Evolutionary conservation across 208 protist species (phyloP), one percentile per base, ranked within the genome.

Genomic region (Trypanosoma theileri): DNA sequence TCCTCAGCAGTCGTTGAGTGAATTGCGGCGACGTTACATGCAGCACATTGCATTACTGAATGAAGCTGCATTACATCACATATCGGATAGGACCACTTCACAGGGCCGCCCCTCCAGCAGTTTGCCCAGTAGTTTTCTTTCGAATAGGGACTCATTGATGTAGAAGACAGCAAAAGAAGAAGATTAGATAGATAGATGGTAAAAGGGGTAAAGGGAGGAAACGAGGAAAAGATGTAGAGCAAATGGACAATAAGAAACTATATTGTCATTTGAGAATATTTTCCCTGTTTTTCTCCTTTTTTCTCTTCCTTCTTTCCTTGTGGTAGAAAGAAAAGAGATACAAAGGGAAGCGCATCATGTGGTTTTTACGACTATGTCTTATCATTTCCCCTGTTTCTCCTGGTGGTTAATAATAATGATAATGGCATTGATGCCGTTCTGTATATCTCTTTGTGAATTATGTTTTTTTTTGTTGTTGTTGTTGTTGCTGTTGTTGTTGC

Each of bases 1-100:
- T 24, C 66, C 59, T 0, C 80, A 89, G 46, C 59, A 79, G 1
- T 73, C 79, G 35, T 52, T 86, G 56, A 75, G 67, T 42, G 81
- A 85, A 72, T 59, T 87, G 46, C 81, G 79, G 8, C 24, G 44
- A 50, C 72, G 78, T 53, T 90, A 87, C 62, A 78, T 84, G 71
- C 57, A 65, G 45, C 78, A 81, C 14, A 56, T 87, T 16, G 68
- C 77, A 16, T 73, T 85, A 54, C 58, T 87, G 40, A 72, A 53
- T 67, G 75, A 62, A 22, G 45, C 24, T 12, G 22, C 60, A 24
- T 35, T 53, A 16, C 21, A 57, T 19, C 50, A 45, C 19, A 50
- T 24, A 14, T 35, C 13, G 41, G 31, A 63, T 10, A 12, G 14
- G 0, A 17, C 2, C 0, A 11, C 41, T 6, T 1, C 14, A 4